Evolutionary conservation across 257 asterid species (phyloP).

Genomic region (Solanum acaule): DNA sequence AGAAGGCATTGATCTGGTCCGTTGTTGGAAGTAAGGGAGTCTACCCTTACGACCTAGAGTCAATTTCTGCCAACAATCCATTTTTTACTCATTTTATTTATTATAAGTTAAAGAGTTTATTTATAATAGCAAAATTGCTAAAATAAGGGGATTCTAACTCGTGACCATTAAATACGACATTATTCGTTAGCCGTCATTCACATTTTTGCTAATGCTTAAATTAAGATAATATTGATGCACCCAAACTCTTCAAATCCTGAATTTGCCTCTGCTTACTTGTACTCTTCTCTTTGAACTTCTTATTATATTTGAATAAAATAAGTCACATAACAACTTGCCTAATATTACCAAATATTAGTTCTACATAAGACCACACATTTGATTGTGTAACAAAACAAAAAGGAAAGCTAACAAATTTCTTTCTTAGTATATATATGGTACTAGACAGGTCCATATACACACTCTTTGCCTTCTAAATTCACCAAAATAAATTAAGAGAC

Average conservation of each 20-base stretch:
- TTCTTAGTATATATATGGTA: neutral
- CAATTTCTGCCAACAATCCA: too few relatives aligned
- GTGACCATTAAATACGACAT: too few relatives aligned
- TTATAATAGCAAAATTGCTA: too few relatives aligned
- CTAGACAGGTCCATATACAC: neutral
- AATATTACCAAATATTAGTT: neutral
- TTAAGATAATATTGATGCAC: too few relatives aligned
- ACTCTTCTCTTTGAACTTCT: neutral
- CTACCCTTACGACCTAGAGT: too few relatives aligned
- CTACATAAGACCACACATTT: neutral
- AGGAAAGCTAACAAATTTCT: neutral
- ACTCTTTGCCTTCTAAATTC: neutral
- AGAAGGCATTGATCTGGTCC: too few relatives aligned
- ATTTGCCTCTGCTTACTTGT: neutral
- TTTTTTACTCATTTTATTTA: too few relatives aligned
- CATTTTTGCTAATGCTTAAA: too few relatives aligned
- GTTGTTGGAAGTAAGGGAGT: too few relatives aligned
- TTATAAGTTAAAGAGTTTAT: too few relatives aligned
- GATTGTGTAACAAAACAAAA: neutral
- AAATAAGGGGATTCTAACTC: too few relatives aligned
- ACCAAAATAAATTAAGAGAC: neutral
- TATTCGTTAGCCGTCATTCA: too few relatives aligned
- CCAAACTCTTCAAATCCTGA: fast-evolving
- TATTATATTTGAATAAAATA: neutral
- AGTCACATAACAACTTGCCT: neutral